These are phyloP conservation scores for Kwoniella dejecticola DNA, from an alignment of 768 basidiomycete genomes.

Conservation along the genomic window DNA sequence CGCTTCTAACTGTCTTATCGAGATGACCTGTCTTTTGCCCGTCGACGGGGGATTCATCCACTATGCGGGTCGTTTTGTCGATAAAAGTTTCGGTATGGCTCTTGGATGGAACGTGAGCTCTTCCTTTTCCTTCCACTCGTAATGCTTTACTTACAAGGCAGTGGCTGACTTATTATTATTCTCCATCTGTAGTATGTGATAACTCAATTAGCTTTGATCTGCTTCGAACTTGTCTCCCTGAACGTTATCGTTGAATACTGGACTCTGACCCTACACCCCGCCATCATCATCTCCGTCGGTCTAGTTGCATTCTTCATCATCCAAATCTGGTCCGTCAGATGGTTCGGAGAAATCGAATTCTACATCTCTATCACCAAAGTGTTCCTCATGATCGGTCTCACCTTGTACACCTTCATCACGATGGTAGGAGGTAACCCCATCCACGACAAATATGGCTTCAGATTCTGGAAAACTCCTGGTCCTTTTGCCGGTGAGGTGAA, in stretches of 20 bases:
- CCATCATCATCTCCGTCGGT: constrained; percentile 29
- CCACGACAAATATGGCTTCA: constrained; percentile 59
- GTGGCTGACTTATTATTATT: no score
- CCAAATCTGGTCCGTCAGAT: constrained; percentile 24
- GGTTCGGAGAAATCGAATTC: constrained; percentile 33
- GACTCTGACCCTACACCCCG: constrained; percentile 29
- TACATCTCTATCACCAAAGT: constrained; percentile 54
- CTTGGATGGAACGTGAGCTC: constrained; percentile 41
- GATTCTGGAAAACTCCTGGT: constrained; percentile 38
- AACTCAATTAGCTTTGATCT: constrained; percentile 30
- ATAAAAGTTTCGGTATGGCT: constrained; percentile 31
- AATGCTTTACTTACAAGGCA: not conserved
- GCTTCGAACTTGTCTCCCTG: constrained; percentile 36
- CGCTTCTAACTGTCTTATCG: constrained; percentile 30
- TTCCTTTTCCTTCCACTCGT: not conserved
- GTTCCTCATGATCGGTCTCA: constrained; percentile 60
- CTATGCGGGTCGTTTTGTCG: constrained; percentile 34
- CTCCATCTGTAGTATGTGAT: constrained; percentile 30
- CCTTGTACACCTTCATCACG: constrained; percentile 64
- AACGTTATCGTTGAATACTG: constrained; percentile 41
- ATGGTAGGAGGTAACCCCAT: constrained; percentile 67
- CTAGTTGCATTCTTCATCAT: constrained; percentile 21
- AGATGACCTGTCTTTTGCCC: constrained; percentile 36
- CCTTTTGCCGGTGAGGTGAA: constrained; percentile 22
- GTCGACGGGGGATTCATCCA: constrained; percentile 34